Evolutionary conservation across 1,139 yeast species (phyloP).

Genomic region (Geotrichum fermentans): DNA sequence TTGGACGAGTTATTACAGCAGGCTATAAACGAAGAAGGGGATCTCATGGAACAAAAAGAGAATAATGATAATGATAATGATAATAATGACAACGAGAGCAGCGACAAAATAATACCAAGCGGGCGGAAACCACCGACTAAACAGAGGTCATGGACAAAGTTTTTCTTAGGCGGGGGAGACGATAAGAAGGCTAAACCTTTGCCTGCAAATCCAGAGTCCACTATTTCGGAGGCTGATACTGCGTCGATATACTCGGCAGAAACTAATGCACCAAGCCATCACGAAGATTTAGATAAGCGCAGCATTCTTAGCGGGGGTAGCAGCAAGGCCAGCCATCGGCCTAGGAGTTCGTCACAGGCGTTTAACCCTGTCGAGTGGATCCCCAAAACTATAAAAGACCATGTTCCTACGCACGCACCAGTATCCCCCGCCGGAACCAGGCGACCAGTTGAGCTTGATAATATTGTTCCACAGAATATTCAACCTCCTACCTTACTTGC

Average conservation of each 20-base stretch:
- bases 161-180: conserved; percentile 6
- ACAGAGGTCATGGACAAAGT: conserved; percentile 8
- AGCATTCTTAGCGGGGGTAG: conserved; percentile 14
- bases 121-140: not conserved
- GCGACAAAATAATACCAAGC: not conserved
- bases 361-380: conserved; percentile 26
- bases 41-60: not conserved
- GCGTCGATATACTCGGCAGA: conserved; percentile 16
- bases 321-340: conserved; percentile 3
- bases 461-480: conserved; percentile 36
- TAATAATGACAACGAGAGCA: not conserved
- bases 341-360: conserved; percentile 20
- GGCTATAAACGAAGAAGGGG: conserved; percentile 30
- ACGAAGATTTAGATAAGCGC: conserved; percentile 11
- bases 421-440: conserved; percentile 20
- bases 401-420: conserved; percentile 29
- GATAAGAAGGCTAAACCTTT: not conserved
- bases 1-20: conserved; percentile 34
- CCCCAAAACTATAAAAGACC: conserved; percentile 28
- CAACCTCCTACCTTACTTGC: conserved; percentile 39
- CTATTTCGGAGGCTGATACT: conserved; percentile 14
- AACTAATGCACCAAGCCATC: not conserved
- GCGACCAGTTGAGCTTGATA: conserved; percentile 48
- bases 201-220: conserved; percentile 5
- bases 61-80: not conserved